These are phyloP conservation scores for Pigoraptor vietnamica DNA, from an alignment of 78 protist genomes.

Conservation along the genomic window DNA sequence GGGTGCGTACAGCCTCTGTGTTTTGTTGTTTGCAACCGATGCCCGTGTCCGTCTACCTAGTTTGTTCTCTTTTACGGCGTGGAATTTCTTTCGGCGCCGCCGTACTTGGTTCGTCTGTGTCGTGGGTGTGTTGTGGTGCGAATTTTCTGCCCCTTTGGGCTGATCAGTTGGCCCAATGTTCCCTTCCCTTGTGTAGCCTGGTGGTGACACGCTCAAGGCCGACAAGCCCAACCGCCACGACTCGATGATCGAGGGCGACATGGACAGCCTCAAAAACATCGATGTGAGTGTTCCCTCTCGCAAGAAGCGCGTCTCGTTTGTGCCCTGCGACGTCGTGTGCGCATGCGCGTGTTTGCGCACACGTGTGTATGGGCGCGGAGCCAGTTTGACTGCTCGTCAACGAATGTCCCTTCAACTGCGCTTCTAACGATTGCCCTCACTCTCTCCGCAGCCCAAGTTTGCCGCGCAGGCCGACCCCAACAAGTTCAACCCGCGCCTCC, in stretches of 20 bases:
- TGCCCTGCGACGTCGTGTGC: neutral
- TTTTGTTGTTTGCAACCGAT: neutral
- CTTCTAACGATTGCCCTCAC: too few species aligned
- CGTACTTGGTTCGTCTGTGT: too few species aligned
- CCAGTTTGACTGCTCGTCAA: too few species aligned
- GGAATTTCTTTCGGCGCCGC: neutral
- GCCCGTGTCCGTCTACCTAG: neutral
- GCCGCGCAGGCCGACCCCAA: neutral
- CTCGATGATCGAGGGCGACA: neutral
- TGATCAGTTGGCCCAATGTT: too few species aligned
- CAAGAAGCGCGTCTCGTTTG: neutral
- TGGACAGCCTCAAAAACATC: neutral
- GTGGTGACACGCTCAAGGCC: neutral
- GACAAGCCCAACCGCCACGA: neutral
- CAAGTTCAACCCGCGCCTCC: neutral
- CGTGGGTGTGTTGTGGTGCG: too few species aligned
- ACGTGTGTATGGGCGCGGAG: neutral
- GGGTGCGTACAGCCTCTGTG: too few species aligned
- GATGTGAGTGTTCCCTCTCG: neutral
- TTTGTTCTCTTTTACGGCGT: neutral
- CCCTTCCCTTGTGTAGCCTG: neutral
- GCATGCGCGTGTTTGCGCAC: neutral
- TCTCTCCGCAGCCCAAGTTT: neutral
- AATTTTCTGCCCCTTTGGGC: too few species aligned
- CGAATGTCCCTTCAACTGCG: too few species aligned